Evolutionary conservation across 164 flowering plant genomes (phyloP).

Genomic region (Warburgia ugandensis): DNA sequence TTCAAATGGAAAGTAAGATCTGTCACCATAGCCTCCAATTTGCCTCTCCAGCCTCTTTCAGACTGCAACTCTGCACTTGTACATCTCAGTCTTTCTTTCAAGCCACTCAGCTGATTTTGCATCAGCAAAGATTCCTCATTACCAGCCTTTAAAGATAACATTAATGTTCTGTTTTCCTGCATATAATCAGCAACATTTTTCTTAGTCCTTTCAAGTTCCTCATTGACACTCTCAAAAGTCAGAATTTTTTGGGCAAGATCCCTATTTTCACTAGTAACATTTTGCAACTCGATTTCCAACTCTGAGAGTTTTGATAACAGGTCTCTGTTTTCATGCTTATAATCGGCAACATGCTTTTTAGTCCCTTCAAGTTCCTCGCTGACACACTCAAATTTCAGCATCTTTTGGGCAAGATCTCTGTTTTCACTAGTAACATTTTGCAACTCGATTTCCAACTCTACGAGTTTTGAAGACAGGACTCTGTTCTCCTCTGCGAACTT

Average conservation of each 20-base stretch:
- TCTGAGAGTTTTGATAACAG: constrained; percentile 38
- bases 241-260: constrained; percentile 39
- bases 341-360: no score
- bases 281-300: constrained; percentile 47
- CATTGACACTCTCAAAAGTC: constrained; percentile 31
- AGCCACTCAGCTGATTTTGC: constrained; percentile 30
- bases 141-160: constrained; percentile 31
- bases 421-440: constrained; percentile 37
- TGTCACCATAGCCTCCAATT: constrained; percentile 35
- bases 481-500: constrained; percentile 28
- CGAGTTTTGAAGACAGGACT: constrained; percentile 43
- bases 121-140: constrained; percentile 40
- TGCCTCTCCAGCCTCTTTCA: constrained; percentile 38
- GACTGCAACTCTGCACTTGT: constrained; percentile 32
- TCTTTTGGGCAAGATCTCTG: constrained; percentile 35
- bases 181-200: constrained; percentile 19
- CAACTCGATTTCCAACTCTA: constrained; percentile 44
- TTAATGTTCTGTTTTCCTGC: constrained; percentile 33
- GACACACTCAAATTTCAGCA: constrained; percentile 29
- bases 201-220: constrained; percentile 39
- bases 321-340: constrained; percentile 40
- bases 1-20: constrained; percentile 42
- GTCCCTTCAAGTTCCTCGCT: no score
- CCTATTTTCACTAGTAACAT: constrained; percentile 33
- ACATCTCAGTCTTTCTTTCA: constrained; percentile 35